Base-by-base conservation (phyloP, 2,329 filamentous ascomycete species). In the Dactylellina leptospora region DNA sequence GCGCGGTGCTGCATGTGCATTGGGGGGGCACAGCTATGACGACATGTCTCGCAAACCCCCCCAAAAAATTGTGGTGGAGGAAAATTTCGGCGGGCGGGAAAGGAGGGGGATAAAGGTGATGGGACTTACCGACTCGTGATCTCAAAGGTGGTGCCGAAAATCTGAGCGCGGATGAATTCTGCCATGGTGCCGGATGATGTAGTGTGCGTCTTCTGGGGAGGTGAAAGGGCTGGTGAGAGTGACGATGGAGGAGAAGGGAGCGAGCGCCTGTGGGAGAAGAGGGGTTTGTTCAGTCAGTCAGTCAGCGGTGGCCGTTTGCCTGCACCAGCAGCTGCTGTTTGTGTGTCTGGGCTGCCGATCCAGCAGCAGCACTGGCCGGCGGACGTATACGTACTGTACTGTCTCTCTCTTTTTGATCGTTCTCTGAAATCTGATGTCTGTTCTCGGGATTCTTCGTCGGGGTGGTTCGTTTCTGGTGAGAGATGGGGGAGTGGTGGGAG, bases 121-220 rank as follows among this genome's bases (percentile, higher is more conserved):
- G 44, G 50, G 44, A 69, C 78, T 74, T 87, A 97, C 92, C 95
- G 90, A 82, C 93, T 97, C 77, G 95, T 99, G 83, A 97, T 97
- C 87, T 99, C 95, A 80, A 99, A 99, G 78, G 95, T 97, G 74
- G 95, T 99, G 81, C 95, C 95, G 80, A 99, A 99, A 82, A 99
- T 97, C 86, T 97, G 93, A 80, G 93, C 93, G 83, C 95, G 91
- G 80, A 99, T 92, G 82, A 99, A 99, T 86, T 99, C 95, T 81
- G 95, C 95, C 95, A 99, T 97, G 81, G 80, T 88, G 86, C 60
- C 13, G 36, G 54, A 33, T 36, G 28, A n/a, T 13, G 40, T 23
- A 2, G 18, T 59, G 44, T n/a, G 42, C 16, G 27, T 48, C 2
- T 51, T 16, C 13, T 11, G 47, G 47, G 33, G 48, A 18, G 16